phyloP scores from a whole-genome alignment of 768 basidiomycete species.

The Gautieria morchelliformis region DNA sequence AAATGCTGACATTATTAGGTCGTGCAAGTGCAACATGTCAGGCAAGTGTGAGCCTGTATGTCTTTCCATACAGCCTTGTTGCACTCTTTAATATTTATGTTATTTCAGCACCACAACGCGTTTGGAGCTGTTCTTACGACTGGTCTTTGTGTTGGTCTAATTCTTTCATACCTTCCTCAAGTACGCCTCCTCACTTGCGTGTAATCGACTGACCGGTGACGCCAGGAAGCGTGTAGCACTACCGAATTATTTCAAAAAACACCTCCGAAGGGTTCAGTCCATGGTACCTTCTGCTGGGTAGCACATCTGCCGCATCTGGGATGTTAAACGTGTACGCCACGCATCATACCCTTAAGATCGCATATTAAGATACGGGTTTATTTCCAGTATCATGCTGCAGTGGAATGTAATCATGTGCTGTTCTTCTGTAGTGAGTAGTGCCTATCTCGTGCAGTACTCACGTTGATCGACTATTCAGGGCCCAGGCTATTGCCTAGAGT shows the following conservation, averaged over 20 bases:
- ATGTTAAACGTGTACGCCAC: slow-evolving; percentile 71
- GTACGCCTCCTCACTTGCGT: slow-evolving; percentile 30
- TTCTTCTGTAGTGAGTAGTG: slow-evolving; percentile 50
- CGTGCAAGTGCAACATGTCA: neutral
- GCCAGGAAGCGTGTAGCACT: slow-evolving; percentile 37
- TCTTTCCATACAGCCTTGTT: neutral
- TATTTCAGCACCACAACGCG: slow-evolving; percentile 59
- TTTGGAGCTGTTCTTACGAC: slow-evolving; percentile 55
- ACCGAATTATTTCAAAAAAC: slow-evolving; percentile 65
- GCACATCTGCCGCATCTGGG: slow-evolving; percentile 70
- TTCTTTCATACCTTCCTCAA: slow-evolving; percentile 81
- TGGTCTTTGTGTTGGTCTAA: slow-evolving; percentile 58
- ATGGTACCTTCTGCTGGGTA: slow-evolving; percentile 83
- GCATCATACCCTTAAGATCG: neutral
- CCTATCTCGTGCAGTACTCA: neutral
- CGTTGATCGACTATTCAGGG: slow-evolving; percentile 31
- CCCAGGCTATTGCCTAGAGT: slow-evolving; percentile 63
- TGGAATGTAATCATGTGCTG: slow-evolving; percentile 81
- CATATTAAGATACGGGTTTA: slow-evolving; percentile 79
- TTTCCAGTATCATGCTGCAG: slow-evolving; percentile 67
- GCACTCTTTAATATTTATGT: neutral
- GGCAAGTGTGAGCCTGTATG: slow-evolving; percentile 5
- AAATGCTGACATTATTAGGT: too few relatives aligned
- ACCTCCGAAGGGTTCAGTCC: slow-evolving; percentile 89
- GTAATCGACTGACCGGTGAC: neutral